A percentile compares a stretch with the other conserved stretches of the same genome.
These are phyloP conservation scores for Hanseniaspora clermontiae DNA, from an alignment of 805 yeast species.

Conservation along the genomic window DNA sequence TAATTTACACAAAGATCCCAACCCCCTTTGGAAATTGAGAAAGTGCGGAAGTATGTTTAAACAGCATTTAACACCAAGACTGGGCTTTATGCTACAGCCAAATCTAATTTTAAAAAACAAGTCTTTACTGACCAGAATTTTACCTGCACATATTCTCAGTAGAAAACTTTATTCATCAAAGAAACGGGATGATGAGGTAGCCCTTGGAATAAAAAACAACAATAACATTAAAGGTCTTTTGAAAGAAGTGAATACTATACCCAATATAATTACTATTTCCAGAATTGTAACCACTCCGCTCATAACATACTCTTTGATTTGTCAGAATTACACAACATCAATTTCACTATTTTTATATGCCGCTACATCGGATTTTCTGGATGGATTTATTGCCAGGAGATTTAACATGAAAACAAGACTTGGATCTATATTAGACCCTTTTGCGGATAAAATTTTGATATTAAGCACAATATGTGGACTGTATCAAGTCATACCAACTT, in stretches of 20 bases:
- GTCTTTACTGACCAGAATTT: neutral
- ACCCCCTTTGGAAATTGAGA: neutral
- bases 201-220: neutral
- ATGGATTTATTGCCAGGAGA: constrained; percentile 80
- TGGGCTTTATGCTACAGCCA: neutral
- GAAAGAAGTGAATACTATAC: constrained; percentile 41
- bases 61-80: neutral
- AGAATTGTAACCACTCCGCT: constrained; percentile 73
- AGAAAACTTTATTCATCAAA: neutral
- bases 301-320: constrained; percentile 65
- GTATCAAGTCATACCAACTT: constrained; percentile 23
- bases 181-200: neutral
- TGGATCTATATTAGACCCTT: constrained; percentile 87
- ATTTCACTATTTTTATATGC: constrained; percentile 68
- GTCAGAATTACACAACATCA: constrained; percentile 52
- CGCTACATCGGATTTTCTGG: constrained; percentile 80
- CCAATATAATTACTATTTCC: constrained; percentile 72
- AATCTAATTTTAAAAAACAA: neutral
- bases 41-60: neutral
- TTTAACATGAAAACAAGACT: constrained; percentile 65
- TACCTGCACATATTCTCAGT: neutral
- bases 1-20: too few species aligned
- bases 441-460: constrained; percentile 90
- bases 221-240: neutral
- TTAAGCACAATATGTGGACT: constrained; percentile 65